phyloP scores from a whole-genome alignment of 305 asterid genomes.

The Rubia tinctorum region DNA sequence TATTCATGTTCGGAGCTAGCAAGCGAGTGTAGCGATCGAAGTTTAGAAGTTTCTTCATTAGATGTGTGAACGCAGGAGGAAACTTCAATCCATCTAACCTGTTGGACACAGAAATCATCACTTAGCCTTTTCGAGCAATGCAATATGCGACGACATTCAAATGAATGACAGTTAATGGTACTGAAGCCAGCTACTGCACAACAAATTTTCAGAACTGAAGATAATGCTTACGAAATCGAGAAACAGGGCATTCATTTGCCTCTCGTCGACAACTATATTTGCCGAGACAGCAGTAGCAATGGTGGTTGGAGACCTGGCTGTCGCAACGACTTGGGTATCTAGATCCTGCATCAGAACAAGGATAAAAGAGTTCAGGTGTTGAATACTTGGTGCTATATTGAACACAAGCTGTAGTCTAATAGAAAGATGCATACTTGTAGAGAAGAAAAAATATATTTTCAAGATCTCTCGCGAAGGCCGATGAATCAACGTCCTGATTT shows the following conservation, averaged over 20 bases:
- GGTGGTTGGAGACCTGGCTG: slow-evolving; percentile 49
- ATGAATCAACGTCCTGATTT: slow-evolving; percentile 56
- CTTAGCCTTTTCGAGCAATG: no score
- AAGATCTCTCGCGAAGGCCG: slow-evolving; percentile 81
- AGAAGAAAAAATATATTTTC: slow-evolving; percentile 80
- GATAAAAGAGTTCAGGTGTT: background rate
- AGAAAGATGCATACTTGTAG: slow-evolving; percentile 52
- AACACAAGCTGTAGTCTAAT: background rate
- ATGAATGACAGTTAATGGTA: background rate
- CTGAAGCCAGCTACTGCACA: background rate
- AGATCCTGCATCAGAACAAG: slow-evolving; percentile 47
- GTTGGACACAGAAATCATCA: slow-evolving; percentile 9
- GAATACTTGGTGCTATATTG: background rate
- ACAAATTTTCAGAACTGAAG: background rate
- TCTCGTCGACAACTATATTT: slow-evolving; percentile 76
- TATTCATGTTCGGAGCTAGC: slow-evolving; percentile 90
- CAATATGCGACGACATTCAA: background rate
- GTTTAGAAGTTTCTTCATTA: slow-evolving; percentile 92
- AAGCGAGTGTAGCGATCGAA: slow-evolving; percentile 91
- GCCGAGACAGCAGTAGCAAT: slow-evolving; percentile 88
- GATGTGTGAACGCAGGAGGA: slow-evolving; percentile 95
- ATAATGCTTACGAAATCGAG: slow-evolving; percentile 73
- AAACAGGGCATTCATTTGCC: slow-evolving; percentile 93
- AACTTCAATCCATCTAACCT: slow-evolving; percentile 94
- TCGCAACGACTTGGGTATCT: slow-evolving; percentile 93